These are phyloP conservation scores for Westerdykella ornata DNA, from an alignment of 2,329 filamentous ascomycete genomes.

Conservation along the genomic window DNA sequence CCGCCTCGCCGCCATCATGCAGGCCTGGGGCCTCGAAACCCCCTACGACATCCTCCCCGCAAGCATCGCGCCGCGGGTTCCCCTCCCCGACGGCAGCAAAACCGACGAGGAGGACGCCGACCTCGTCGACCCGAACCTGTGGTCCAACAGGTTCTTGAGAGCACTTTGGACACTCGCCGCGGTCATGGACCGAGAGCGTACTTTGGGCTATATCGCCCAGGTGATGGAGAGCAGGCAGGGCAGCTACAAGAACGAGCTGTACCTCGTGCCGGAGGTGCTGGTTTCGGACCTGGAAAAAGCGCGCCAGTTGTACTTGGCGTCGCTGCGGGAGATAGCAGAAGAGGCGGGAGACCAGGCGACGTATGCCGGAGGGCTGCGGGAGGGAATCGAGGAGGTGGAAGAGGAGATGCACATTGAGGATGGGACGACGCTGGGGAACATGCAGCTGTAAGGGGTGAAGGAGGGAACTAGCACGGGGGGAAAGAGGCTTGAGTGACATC, in stretches of 20 bases:
- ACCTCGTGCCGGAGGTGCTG: background rate
- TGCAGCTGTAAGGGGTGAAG: background rate
- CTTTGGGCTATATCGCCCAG: background rate
- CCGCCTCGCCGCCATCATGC: too few species aligned
- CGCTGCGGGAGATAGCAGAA: background rate
- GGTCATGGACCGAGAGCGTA: background rate
- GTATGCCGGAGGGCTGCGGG: background rate
- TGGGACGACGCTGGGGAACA: background rate
- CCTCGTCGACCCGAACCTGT: too few species aligned
- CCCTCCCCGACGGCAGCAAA: too few species aligned
- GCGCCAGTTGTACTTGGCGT: background rate
- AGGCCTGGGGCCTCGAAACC: too few species aligned
- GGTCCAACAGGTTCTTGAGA: background rate
- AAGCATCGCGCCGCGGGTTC: too few species aligned
- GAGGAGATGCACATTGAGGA: background rate
- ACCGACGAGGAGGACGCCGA: too few species aligned
- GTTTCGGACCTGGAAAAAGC: background rate
- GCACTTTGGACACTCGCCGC: background rate
- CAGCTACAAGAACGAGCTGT: background rate
- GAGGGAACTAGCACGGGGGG: too few species aligned
- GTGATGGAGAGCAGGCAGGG: background rate
- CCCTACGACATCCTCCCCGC: too few species aligned
- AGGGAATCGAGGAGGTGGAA: background rate
- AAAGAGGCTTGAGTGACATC: too few species aligned
- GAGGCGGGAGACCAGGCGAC: background rate